Evolutionary conservation across 2,329 filamentous ascomycete genomes (phyloP).

Genomic region (Fusarium sulawesiense): DNA sequence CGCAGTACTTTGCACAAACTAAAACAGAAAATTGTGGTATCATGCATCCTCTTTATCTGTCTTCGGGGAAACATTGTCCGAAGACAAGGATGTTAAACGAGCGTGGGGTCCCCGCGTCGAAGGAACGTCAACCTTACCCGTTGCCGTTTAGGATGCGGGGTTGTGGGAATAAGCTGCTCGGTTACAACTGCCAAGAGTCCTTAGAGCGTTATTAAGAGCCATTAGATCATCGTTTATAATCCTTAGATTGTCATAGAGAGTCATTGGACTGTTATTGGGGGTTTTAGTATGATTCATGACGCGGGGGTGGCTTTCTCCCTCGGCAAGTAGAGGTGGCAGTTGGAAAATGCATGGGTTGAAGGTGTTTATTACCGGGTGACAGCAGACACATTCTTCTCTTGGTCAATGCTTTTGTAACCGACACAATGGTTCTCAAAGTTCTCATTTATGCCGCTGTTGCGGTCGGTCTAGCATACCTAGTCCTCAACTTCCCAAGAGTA

Average conservation of each 20-base stretch:
- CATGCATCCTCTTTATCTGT: slow-evolving; percentile 19
- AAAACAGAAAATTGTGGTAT: background rate
- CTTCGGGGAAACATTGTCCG: slow-evolving; percentile 33
- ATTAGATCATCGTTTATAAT: slow-evolving; percentile 8
- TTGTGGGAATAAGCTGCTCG: slow-evolving; percentile 9
- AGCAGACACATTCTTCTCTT: background rate
- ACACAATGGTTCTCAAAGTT: slow-evolving; percentile 16
- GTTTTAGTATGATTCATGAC: background rate
- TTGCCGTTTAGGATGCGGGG: slow-evolving; percentile 38
- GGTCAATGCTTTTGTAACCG: background rate
- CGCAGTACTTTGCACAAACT: accelerated
- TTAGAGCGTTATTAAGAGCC: slow-evolving; percentile 9
- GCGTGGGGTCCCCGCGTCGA: slow-evolving; percentile 25
- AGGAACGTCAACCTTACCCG: slow-evolving; percentile 5
- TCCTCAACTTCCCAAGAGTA: slow-evolving; percentile 35
- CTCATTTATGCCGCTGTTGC: slow-evolving; percentile 4
- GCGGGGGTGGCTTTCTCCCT: slow-evolving; percentile 31
- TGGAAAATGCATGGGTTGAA: background rate
- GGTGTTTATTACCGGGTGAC: slow-evolving; percentile 6
- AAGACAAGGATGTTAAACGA: slow-evolving; percentile 2
- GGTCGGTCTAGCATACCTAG: slow-evolving; percentile 25
- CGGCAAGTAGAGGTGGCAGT: slow-evolving; percentile 40
- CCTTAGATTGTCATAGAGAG: background rate
- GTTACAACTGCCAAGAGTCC: slow-evolving; percentile 1
- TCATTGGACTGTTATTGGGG: slow-evolving; percentile 18